phyloP scores from a whole-genome alignment of 1,139 yeast genomes.

The Suhomyces bribrorum region DNA sequence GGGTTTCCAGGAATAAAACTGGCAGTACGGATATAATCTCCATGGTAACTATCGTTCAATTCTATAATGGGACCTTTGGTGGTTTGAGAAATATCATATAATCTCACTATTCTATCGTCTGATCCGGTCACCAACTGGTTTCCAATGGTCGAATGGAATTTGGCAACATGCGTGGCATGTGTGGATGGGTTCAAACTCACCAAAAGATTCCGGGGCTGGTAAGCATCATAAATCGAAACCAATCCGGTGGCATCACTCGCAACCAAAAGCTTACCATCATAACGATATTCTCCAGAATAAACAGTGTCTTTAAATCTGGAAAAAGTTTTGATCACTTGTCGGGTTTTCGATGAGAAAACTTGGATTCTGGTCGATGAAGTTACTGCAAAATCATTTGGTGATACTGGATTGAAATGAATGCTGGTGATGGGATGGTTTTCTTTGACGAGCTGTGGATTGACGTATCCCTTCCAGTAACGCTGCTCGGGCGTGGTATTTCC shows the following conservation, averaged over 20 bases:
- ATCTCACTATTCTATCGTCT: conserved; percentile 82
- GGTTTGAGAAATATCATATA: conserved; percentile 87
- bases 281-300: conserved; percentile 77
- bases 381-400: conserved; percentile 92
- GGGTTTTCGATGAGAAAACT: conserved; percentile 85
- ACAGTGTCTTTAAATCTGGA: conserved; percentile 92
- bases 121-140: conserved; percentile 83
- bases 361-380: conserved; percentile 91
- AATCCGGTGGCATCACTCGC: conserved; percentile 91
- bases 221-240: conserved; percentile 80
- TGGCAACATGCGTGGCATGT: conserved; percentile 93
- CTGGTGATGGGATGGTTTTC: conserved; percentile 92
- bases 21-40: conserved; percentile 86
- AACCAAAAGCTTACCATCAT: conserved; percentile 78
- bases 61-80: conserved; percentile 61
- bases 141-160: conserved; percentile 74
- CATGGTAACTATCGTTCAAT: conserved; percentile 66
- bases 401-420: conserved; percentile 79
- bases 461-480: conserved; percentile 87
- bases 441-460: conserved; percentile 83
- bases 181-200: conserved; percentile 79
- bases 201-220: conserved; percentile 73
- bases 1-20: conserved; percentile 73
- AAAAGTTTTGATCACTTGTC: conserved; percentile 86
- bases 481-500: conserved; percentile 89